Evolutionary conservation across 176 grass and related monocot genomes (phyloP).

Genomic region (Eleusine indica): DNA sequence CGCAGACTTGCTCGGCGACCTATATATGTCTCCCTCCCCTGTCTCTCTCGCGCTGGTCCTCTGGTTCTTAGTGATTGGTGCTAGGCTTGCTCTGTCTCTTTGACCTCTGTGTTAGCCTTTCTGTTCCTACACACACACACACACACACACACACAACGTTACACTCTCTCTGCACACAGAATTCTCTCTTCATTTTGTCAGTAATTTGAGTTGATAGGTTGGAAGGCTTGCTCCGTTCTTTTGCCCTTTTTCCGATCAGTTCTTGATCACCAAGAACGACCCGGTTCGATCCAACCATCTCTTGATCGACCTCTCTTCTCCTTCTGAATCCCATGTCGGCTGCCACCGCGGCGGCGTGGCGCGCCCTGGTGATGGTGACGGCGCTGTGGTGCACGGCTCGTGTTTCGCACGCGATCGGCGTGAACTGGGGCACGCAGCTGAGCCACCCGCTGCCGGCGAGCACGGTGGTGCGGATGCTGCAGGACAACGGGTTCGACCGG

Average conservation of each 20-base stretch:
- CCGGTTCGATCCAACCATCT: background rate
- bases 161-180: background rate
- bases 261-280: background rate
- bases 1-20: background rate
- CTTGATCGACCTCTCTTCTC: background rate
- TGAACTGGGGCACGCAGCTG: conserved; percentile 86
- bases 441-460: conserved; percentile 65
- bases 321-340: background rate
- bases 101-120: background rate
- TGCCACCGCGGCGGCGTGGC: background rate
- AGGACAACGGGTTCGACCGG: conserved; percentile 70
- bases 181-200: background rate
- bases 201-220: background rate
- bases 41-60: conserved; percentile 9
- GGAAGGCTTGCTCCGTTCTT: conserved; percentile 4
- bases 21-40: conserved; percentile 31
- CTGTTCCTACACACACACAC: background rate
- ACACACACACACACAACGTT: background rate
- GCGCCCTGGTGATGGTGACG: too few relatives aligned
- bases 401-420: conserved; percentile 49
- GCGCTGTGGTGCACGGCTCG: background rate
- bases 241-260: background rate
- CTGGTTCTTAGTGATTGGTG: background rate
- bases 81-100: background rate
- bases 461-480: conserved; percentile 70